phyloP scores from a whole-genome alignment of 1,284 basidiomycete species.

The Austropuccinia psidii region DNA sequence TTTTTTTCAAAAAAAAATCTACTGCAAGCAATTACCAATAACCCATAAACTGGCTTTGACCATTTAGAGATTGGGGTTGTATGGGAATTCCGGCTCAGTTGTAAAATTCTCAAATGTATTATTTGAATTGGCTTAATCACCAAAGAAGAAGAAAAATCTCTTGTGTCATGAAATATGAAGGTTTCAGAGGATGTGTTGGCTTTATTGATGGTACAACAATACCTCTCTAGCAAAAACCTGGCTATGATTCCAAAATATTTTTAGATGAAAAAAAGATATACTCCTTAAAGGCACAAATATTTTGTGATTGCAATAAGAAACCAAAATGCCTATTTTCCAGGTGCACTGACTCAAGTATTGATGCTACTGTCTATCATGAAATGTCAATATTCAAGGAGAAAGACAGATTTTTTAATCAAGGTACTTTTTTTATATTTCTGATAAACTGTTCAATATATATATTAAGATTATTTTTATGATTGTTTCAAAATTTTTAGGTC shows the following conservation, averaged over 20 bases:
- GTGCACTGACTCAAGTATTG: background rate
- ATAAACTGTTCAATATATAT: too few relatives aligned
- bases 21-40: too few relatives aligned
- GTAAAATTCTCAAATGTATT: too few relatives aligned
- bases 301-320: background rate
- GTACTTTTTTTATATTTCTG: background rate
- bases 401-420: background rate
- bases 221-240: background rate
- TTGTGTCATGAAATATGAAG: background rate
- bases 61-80: too few relatives aligned
- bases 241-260: background rate
- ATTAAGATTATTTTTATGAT: too few relatives aligned
- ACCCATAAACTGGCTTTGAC: too few relatives aligned
- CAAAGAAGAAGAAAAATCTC: too few relatives aligned
- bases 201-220: conserved; percentile 8
- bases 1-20: too few relatives aligned
- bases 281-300: background rate
- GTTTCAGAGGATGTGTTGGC: background rate
- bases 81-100: too few relatives aligned
- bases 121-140: too few relatives aligned
- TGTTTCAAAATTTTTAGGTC: too few relatives aligned
- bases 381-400: background rate
- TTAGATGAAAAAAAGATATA: background rate
- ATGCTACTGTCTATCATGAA: background rate
- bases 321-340: too few relatives aligned